Evolutionary conservation across 2,329 filamentous ascomycete species (phyloP).

Genomic region (Fusarium oligoseptatum): DNA sequence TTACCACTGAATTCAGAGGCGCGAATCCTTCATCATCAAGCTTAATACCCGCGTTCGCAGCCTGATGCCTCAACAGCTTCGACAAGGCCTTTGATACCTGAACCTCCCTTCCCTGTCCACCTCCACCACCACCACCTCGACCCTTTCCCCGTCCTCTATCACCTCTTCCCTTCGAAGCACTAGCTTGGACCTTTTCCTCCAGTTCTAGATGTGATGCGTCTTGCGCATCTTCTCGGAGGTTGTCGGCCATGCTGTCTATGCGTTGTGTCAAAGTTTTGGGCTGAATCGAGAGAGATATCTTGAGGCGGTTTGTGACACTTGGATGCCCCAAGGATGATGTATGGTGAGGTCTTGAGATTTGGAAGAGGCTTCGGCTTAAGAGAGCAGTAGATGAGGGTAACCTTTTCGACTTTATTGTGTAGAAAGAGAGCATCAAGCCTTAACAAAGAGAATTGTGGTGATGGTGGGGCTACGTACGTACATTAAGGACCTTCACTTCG

Average conservation of each 20-base stretch:
- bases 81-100: conserved; percentile 68
- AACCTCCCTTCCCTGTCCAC: conserved; percentile 57
- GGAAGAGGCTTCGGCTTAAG: not conserved
- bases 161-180: conserved; percentile 34
- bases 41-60: conserved; percentile 66
- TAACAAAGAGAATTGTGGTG: not conserved
- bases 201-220: conserved; percentile 34
- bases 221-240: conserved; percentile 6
- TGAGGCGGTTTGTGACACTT: not conserved
- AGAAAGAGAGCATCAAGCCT: conserved; percentile 14
- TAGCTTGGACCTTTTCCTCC: conserved; percentile 45
- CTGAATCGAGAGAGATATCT: not conserved
- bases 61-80: conserved; percentile 68
- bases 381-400: not conserved
- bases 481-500: conserved; percentile 15
- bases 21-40: conserved; percentile 73
- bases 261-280: not conserved
- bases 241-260: conserved; percentile 36
- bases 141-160: conserved; percentile 43
- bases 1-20: conserved; percentile 69
- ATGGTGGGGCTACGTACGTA: conserved; percentile 5
- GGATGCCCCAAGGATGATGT: not conserved
- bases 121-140: conserved; percentile 48
- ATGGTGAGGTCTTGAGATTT: not conserved
- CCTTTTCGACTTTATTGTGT: conserved; percentile 1